Evolutionary conservation across 176 grass and related monocot genomes (phyloP).

Genomic region (Aegilops tauschii): DNA sequence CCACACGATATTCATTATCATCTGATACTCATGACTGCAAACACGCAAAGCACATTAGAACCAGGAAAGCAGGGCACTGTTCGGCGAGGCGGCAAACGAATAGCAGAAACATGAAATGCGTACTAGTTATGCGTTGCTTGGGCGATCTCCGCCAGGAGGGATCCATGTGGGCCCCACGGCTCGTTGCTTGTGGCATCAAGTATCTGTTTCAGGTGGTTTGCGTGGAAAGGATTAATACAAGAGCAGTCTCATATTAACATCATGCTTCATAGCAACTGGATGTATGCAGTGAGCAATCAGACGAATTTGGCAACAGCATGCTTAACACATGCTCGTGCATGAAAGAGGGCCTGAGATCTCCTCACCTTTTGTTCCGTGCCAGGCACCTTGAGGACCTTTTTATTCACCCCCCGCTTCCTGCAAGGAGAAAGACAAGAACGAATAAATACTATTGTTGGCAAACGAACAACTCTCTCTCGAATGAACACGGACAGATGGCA

Average conservation of each 20-base stretch:
- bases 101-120: not conserved
- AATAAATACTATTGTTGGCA: not conserved
- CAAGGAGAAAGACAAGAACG: not conserved
- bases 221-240: not conserved
- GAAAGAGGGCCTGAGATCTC: conserved; percentile 13
- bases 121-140: conserved; percentile 82
- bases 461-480: not conserved
- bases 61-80: not conserved
- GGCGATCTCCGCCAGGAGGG: conserved; percentile 85
- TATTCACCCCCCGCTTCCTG: conserved; percentile 97
- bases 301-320: not conserved
- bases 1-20: conserved; percentile 97
- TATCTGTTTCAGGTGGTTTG: conserved; percentile 42
- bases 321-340: not conserved
- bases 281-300: not conserved
- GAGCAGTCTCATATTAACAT: not conserved
- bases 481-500: not conserved
- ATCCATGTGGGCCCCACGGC: conserved; percentile 95
- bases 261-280: not conserved
- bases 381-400: conserved; percentile 96
- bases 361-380: conserved; percentile 85
- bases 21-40: conserved; percentile 90
- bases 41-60: conserved; percentile 24
- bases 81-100: not conserved
- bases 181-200: conserved; percentile 99